Evolutionary conservation across 192 early-diverging fungal genomes (phyloP), one percentile per base, ranked within the genome.

Genomic region (Mortierella hygrophila): DNA sequence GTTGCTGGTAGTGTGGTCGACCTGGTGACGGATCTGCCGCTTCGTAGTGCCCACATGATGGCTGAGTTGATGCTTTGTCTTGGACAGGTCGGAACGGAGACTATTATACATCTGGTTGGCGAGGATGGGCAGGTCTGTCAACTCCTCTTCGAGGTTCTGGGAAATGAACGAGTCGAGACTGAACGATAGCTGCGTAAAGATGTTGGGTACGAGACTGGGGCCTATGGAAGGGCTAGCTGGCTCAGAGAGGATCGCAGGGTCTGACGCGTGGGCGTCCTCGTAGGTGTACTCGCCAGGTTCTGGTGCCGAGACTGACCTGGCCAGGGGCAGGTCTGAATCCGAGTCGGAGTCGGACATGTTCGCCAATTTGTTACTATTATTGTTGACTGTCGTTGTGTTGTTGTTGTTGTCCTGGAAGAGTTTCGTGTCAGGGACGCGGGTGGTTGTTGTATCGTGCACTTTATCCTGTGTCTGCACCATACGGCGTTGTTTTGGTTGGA

Each of bases 81-180:
- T 86, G 29, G 55, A 41, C 13, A 86, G 72, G 40, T 86, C 84
- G 26, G 75, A 78, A 1, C 75, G 78, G 4, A 86, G 72, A 44
- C 63, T 86, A 3, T 81, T 71, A 38, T 86, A 86, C 38, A 81
- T 79, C 60, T 85, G 83, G 42, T 70, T 80, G 41, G 83, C 83
- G 44, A 85, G 70, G 23, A 85, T 46, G 0, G 83, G 83, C 54
- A 85, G 40, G 9, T 86, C 84, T 13, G 84, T 68, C 18, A 86
- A 44, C 0, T 86, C 84, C n/a, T 86, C 84, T 40, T 86, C 84
- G 16, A 86, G 79, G 76, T 86, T 86, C 47, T 86, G 84, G 0
- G 84, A 81, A 46, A 86, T 86, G 37, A 86, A 86, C 2, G 84
- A 71, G 70, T 86, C 84, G 23, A 86, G 84, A 47, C 84, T 86